Evolutionary conservation across 176 grass and related monocot species (phyloP), one percentile per base, ranked within the genome.

Genomic region (Poa annua): DNA sequence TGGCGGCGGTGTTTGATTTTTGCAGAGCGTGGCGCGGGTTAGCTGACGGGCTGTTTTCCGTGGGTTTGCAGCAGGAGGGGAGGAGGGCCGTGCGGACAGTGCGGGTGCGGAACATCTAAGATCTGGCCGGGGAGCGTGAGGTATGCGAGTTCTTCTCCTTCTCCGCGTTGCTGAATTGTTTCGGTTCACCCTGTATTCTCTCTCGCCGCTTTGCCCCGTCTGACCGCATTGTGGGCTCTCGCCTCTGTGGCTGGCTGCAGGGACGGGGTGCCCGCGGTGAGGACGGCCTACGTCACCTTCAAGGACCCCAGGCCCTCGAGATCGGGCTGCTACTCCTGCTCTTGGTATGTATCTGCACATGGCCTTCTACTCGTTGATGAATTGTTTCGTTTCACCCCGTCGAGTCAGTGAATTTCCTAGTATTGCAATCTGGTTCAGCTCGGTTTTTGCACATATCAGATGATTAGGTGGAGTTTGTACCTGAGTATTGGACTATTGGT

Each of bases 91-190:
- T 77, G 60, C 86, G 96, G 88, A 93, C 92, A 35, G 91, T 98
- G 82, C 80, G 85, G 75, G 96, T 95, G 75, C 80, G 88, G 61
- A 98, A 98, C 77, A 89, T 98, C 49, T 95, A 92, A 93, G 92
- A 98, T 98, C 96, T 98, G 85, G 96, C 91, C 0, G 86, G 89
- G 51, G 96, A 98, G 83, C 86, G 96, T 69, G 96, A 98, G 90
- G 92, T 95, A 85, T 86, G 92, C 20, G 96, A 98, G 85, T 98
- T 98, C 90, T 98, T 98, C 92, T 98, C 96, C 48, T 98, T 98
- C 66, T 95, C 96, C 33, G 96, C n/a, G n/a, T n/a, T n/a, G n/a
- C n/a, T n/a, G n/a, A n/a, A n/a, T n/a, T n/a, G n/a, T n/a, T 42
- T 42, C 41, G n/a, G n/a, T 82, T 25, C 5, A n/a, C n/a, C n/a